Evolutionary conservation across 2,329 filamentous ascomycete species (phyloP), one percentile per base, ranked within the genome.

Genomic region (Tolypocladium sp.): DNA sequence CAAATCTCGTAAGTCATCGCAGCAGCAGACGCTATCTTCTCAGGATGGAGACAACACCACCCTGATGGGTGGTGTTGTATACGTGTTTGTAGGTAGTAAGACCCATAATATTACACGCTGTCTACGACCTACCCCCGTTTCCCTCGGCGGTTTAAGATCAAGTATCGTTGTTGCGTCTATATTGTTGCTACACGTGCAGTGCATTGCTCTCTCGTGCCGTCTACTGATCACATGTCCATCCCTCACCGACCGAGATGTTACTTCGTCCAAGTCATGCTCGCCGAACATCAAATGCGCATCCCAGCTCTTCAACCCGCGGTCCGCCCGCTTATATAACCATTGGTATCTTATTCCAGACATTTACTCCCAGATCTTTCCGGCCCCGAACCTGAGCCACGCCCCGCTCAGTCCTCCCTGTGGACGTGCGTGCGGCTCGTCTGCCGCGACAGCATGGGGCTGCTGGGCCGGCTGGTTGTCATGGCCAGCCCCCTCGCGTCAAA

Each of bases 381-480:
- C 15, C 51, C 8, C 30, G 30, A 33, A 7, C 30, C 51, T 2
- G 9, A 15, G 5, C 8, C 1, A 7, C 9, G 27, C 13, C 4
- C 15, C 37, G 20, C 40, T 67, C 57, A 78, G 30, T 77, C 72
- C 22, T 77, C 74, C 30, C 69, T 68, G 59, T 68, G 70, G 61
- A 76, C 69, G 60, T 73, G 71, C 59, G 71, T 71, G 27, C 72
- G 68, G 52, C 76, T 78, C 4, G 71, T 70, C 66, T 71, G 62
- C 55, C 73, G 65, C 63, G 74, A 67, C 22, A 80, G 65, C 64
- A 76, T 74, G 10, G 79, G 79, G 40, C 76, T 80, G 25, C 70
- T 70, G 0, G 79, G 79, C n/a, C 79, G 70, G 30, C 78, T 81
- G 5, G 77, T 75, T 2, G 78, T 77, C 46, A 75, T 63, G 4